phyloP scores from a whole-genome alignment of 202 grass and related monocot species.

The Zoysia matrella region DNA sequence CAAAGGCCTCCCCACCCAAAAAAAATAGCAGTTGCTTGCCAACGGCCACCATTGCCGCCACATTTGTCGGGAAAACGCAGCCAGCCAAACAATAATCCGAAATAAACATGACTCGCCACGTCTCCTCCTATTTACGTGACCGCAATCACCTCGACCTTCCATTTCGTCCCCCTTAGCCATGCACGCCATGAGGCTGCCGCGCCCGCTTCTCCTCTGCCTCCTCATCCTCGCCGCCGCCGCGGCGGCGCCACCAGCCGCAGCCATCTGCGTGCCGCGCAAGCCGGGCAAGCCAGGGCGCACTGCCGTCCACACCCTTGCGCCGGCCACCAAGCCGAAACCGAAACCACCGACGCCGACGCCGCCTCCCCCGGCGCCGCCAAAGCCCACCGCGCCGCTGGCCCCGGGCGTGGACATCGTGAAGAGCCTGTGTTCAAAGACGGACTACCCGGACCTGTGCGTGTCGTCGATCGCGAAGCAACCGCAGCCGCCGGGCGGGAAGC shows the following conservation, averaged over 20 bases:
- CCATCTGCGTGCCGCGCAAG: conserved; percentile 32
- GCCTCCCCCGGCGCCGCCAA: background rate
- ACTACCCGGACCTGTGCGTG: conserved; percentile 47
- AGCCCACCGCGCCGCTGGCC: background rate
- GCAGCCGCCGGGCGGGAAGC: background rate
- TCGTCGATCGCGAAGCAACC: conserved; percentile 21
- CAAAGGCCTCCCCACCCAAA: too few species aligned
- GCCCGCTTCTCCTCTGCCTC: conserved; percentile 16
- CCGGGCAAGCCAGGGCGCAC: background rate
- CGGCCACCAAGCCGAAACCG: background rate
- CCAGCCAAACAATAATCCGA: conserved; percentile 3
- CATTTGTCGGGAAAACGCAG: conserved; percentile 28
- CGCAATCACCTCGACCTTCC: background rate
- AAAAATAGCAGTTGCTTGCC: conserved; percentile 26
- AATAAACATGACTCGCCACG: conserved; percentile 19
- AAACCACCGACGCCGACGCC: background rate
- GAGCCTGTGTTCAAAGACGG: conserved; percentile 48
- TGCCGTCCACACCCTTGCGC: background rate
- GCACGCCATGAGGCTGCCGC: conserved; percentile 30
- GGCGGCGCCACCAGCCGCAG: background rate
- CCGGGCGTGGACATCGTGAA: conserved; percentile 39
- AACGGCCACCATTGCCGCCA: conserved; percentile 24
- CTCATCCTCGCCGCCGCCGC: conserved; percentile 7
- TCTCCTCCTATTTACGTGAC: conserved; percentile 15
- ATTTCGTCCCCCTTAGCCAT: conserved; percentile 20